phyloP scores from a whole-genome alignment of 768 basidiomycete genomes.

The Pleurotus tuber-regium region DNA sequence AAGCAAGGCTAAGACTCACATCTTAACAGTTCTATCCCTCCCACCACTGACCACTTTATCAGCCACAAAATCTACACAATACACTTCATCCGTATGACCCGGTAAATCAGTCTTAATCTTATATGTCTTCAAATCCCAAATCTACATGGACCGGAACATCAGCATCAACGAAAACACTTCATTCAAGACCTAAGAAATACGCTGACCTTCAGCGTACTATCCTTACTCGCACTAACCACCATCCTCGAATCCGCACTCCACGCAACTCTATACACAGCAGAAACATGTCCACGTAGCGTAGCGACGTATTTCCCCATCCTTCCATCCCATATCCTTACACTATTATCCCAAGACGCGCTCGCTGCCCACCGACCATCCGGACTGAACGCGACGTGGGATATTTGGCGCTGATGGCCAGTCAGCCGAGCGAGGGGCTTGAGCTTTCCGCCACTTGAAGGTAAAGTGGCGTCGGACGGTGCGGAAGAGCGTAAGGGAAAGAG shows the following conservation, averaged over 20 bases:
- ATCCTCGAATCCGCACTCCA: constrained; percentile 95
- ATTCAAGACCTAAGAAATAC: too few species aligned
- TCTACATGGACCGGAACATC: too few species aligned
- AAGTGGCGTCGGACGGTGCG: constrained; percentile 23
- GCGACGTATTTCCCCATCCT: constrained; percentile 84
- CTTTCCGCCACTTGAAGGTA: too few species aligned
- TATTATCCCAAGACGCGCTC: constrained; percentile 87
- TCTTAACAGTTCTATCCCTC: constrained; percentile 86
- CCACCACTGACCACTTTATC: constrained; percentile 99
- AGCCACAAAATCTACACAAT: constrained; percentile 98
- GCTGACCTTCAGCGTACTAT: constrained; percentile 91
- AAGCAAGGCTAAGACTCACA: constrained; percentile 51
- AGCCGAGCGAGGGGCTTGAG: constrained; percentile 59
- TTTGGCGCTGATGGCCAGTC: constrained; percentile 93
- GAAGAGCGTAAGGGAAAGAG: constrained; percentile 49
- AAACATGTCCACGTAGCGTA: constrained; percentile 88
- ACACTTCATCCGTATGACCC: constrained; percentile 96
- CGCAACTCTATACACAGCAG: constrained; percentile 88
- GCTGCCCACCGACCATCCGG: constrained; percentile 93
- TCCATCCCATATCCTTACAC: constrained; percentile 91
- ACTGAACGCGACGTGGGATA: constrained; percentile 91
- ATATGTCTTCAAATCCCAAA: constrained; percentile 96
- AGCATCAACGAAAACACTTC: background rate
- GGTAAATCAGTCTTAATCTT: constrained; percentile 94
- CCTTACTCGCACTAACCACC: constrained; percentile 93